These are phyloP conservation scores for Quercus wislizeni DNA, from an alignment of 306 rosid genomes.

Conservation along the genomic window DNA sequence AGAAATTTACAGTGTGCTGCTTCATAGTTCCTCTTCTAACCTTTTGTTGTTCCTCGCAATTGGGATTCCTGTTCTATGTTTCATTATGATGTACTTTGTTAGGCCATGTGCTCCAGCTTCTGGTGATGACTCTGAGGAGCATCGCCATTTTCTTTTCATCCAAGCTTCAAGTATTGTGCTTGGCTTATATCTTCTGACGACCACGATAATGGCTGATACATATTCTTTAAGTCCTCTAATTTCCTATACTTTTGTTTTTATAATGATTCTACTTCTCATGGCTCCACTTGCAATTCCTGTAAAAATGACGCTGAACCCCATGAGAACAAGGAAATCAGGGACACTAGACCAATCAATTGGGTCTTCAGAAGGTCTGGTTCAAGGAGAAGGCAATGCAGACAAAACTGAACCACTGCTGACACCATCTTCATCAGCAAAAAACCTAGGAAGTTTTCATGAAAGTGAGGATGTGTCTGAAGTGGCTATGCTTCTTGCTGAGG, in stretches of 20 bases:
- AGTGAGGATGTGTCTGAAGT: constrained; percentile 52
- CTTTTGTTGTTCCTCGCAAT: constrained; percentile 60
- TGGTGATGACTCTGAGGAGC: constrained; percentile 49
- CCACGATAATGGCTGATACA: constrained; percentile 38
- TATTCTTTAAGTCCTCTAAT: constrained; percentile 21
- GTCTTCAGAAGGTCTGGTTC: constrained; percentile 36
- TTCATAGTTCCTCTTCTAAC: constrained; percentile 56
- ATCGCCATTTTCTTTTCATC: constrained; percentile 53
- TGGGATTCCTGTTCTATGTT: constrained; percentile 63
- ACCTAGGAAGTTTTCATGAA: constrained; percentile 48
- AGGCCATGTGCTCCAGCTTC: constrained; percentile 75
- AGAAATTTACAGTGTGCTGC: constrained; percentile 47
- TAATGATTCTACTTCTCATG: constrained; percentile 66
- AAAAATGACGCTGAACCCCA: constrained; percentile 65
- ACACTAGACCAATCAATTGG: constrained; percentile 19
- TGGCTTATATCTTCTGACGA: constrained; percentile 58
- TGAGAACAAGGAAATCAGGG: constrained; percentile 22
- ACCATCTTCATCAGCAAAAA: constrained; percentile 34
- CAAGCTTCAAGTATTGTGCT: constrained; percentile 60
- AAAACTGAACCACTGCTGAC: constrained; percentile 40
- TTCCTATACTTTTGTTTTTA: constrained; percentile 34
- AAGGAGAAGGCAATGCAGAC: constrained; percentile 30
- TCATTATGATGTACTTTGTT: constrained; percentile 60
- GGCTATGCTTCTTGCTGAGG: constrained; percentile 80
- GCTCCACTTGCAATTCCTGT: constrained; percentile 76